Conservation (phyloP, 2,329 filamentous ascomycete species). For the Fusarium agapanthi region DNA sequence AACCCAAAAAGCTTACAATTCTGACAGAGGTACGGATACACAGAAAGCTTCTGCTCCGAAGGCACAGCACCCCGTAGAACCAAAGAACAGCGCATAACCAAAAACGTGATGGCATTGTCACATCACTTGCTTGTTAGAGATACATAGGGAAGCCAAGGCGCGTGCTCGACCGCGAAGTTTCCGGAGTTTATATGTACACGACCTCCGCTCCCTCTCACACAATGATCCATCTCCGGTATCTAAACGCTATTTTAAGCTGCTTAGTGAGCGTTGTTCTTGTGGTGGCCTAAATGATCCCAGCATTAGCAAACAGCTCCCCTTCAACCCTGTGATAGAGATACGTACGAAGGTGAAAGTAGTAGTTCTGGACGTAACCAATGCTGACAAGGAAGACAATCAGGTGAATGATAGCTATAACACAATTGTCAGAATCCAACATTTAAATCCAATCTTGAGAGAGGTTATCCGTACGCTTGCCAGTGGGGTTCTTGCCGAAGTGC, state of each 20-base stretch:
- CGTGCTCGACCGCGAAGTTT: slow-evolving; percentile 48
- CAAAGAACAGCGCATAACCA: not conserved
- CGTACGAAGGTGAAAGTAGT: slow-evolving; percentile 99
- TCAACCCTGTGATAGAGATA: slow-evolving; percentile 46
- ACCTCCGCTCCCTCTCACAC: slow-evolving; percentile 41
- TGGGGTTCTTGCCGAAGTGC: slow-evolving; percentile 96
- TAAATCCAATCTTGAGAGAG: slow-evolving; percentile 37
- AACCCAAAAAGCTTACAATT: not conserved
- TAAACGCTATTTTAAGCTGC: slow-evolving; percentile 25
- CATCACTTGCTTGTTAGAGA: slow-evolving; percentile 44
- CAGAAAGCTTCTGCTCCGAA: not conserved
- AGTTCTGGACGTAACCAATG: slow-evolving; percentile 95
- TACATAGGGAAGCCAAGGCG: slow-evolving; percentile 49
- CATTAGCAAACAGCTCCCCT: slow-evolving; percentile 24
- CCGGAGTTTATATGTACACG: slow-evolving; percentile 56
- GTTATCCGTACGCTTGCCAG: slow-evolving; percentile 78
- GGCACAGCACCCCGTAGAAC: not conserved
- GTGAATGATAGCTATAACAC: slow-evolving; percentile 81
- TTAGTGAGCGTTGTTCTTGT: slow-evolving; percentile 99
- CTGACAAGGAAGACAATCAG: slow-evolving; percentile 79
- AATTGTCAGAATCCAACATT: slow-evolving; percentile 27
- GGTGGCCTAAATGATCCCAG: slow-evolving; percentile 75
- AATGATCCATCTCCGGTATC: slow-evolving; percentile 36
- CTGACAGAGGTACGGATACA: not conserved
- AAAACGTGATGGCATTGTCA: slow-evolving; percentile 32